Evolutionary conservation across 805 yeast genomes (phyloP), one percentile per base, ranked within the genome.

Genomic region (Candida tammaniensis): DNA sequence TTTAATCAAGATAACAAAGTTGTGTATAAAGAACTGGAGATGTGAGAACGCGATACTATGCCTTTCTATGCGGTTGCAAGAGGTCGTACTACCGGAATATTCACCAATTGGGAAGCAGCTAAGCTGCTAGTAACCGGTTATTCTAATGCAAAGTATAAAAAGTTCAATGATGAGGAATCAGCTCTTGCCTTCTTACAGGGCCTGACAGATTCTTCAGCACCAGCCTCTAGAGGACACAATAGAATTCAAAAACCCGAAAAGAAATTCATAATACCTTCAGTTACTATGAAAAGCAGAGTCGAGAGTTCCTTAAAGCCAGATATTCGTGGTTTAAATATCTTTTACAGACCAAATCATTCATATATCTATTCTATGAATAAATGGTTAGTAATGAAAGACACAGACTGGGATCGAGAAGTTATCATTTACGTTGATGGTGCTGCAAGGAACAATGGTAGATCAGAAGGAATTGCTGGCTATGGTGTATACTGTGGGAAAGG

Each of bases 371-470:
- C n/a, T n/a, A n/a, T n/a, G n/a, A n/a, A n/a, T n/a, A n/a, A n/a
- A n/a, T n/a, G n/a, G n/a, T n/a, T n/a, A n/a, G n/a, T n/a, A n/a
- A n/a, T n/a, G n/a, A n/a, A n/a, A n/a, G n/a, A n/a, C n/a, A n/a
- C n/a, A n/a, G n/a, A n/a, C n/a, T n/a, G n/a, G n/a, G n/a, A n/a
- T n/a, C n/a, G n/a, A n/a, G 5, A 7, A 22, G 9, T 10, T 22
- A 10, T 7, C 10, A 64, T 86, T 0, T 88, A 74, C 49, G 80
- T 86, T 14, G 97, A 88, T 56, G 97, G 96, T 0, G 84, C 95
- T 0, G 67, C 80, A 0, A 60, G 79, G 7, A 70, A 74, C 4
- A 82, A 82, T 47, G 88, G 87, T 0, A 60, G 49, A 14, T 26
- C 31, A 0, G 21, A 34, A 17, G 38, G 46, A 3, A 52, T 55